These are phyloP conservation scores for Periconia sp. DNA, from an alignment of 2,329 filamentous ascomycete genomes.

Conservation along the genomic window DNA sequence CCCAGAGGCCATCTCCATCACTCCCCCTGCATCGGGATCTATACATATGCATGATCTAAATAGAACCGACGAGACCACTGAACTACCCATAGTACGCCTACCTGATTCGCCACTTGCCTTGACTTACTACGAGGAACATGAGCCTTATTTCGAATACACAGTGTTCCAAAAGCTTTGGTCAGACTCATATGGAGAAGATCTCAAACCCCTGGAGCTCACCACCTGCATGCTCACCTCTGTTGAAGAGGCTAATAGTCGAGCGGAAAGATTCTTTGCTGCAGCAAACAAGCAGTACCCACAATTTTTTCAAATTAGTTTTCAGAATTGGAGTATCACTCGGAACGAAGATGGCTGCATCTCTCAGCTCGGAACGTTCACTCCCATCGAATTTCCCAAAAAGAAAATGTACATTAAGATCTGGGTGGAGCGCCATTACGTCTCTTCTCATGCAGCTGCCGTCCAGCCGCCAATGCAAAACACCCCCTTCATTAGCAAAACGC, in stretches of 20 bases:
- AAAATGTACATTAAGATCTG: constrained; percentile 21
- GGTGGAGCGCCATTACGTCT: constrained; percentile 23
- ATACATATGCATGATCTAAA: too few species aligned
- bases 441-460: constrained; percentile 13
- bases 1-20: too few species aligned
- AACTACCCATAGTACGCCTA: too few species aligned
- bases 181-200: constrained; percentile 4
- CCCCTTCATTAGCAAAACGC: constrained; percentile 19
- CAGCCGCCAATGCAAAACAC: constrained; percentile 6
- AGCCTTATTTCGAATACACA: constrained; percentile 33
- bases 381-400: constrained; percentile 15
- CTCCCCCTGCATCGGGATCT: too few species aligned
- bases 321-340: constrained; percentile 8
- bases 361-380: constrained; percentile 9
- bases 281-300: constrained; percentile 8
- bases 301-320: constrained; percentile 9
- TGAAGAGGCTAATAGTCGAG: constrained; percentile 23
- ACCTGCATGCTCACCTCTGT: constrained; percentile 15
- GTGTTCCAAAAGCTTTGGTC: constrained; percentile 25
- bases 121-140: too few species aligned
- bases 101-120: too few species aligned
- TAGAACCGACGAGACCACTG: too few species aligned
- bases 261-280: constrained; percentile 14
- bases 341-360: constrained; percentile 18
- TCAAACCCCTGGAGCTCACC: constrained; percentile 6